Evolutionary conservation across 176 grass and related monocot species (phyloP).

Genomic region (Leersia perrieri): DNA sequence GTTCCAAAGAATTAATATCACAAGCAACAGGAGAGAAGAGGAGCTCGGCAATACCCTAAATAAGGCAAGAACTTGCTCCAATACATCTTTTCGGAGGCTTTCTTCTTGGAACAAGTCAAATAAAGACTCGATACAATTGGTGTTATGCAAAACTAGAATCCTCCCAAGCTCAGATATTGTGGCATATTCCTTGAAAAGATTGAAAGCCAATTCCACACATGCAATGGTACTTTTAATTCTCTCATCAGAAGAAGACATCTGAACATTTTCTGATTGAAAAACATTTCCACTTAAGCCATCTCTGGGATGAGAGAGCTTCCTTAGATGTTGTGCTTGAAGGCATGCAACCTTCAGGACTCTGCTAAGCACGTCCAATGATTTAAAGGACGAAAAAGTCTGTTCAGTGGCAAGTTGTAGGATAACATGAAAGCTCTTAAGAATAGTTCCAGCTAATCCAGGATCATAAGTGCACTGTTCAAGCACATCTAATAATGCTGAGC

Average conservation of each 20-base stretch:
- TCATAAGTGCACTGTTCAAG: conserved; percentile 66
- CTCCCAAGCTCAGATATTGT: conserved; percentile 71
- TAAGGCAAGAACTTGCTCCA: conserved; percentile 88
- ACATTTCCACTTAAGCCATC: conserved; percentile 49
- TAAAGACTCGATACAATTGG: conserved; percentile 71
- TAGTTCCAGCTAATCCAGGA: conserved; percentile 62
- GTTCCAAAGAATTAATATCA: conserved; percentile 24
- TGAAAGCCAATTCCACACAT: conserved; percentile 81
- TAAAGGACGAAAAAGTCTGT: conserved; percentile 81
- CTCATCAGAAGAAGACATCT: conserved; percentile 33
- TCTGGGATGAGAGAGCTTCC: conserved; percentile 36
- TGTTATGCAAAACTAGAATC: conserved; percentile 67
- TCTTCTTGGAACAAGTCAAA: conserved; percentile 96
- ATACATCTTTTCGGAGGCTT: conserved; percentile 61
- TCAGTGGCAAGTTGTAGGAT: conserved; percentile 79
- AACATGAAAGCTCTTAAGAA: conserved; percentile 84
- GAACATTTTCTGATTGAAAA: conserved; percentile 25
- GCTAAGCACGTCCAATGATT: conserved; percentile 65
- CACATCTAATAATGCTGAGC: conserved; percentile 63
- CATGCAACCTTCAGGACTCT: conserved; percentile 80
- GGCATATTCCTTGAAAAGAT: conserved; percentile 80
- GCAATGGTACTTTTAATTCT: conserved; percentile 40
- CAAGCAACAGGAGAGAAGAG: conserved; percentile 16
- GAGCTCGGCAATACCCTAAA: conserved; percentile 62
- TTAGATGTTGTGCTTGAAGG: conserved; percentile 71